Evolutionary conservation across 208 protist species (phyloP), one percentile per base, ranked within the genome.

Genomic region (Wallacemonas sp.): DNA sequence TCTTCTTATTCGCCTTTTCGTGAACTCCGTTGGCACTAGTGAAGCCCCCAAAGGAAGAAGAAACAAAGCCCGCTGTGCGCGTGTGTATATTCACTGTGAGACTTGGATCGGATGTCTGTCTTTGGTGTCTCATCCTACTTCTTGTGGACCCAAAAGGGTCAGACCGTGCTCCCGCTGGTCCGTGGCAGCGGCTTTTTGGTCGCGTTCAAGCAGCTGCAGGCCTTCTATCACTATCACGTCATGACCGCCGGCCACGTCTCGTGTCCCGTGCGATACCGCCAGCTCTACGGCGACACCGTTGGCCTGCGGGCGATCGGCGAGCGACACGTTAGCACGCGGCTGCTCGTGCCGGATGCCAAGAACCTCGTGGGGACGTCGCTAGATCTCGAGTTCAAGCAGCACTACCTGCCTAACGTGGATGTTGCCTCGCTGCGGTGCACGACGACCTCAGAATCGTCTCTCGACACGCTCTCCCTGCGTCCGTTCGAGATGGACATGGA

Each of bases 121-220:
- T 62, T 93, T 33, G 87, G 85, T 47, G 62, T 96, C 4, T 96
- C 87, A 0, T 94, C 87, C 0, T 96, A 96, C 70, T 94, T 96
- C 78, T 63, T 96, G 11, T 93, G 87, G 86, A 94, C 90, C 4
- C 85, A 92, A 48, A 96, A 96, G 67, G 90, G 90, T 1, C 77
- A 78, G 38, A 96, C 90, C 23, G 71, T 85, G 58, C 76, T 96
- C 30, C 90, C 90, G 17, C 66, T 96, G 11, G 83, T 93, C 26
- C 87, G 90, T 1, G 90, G 90, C 11, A 93, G 86, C 69, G 90
- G 90, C 38, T 96, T 96, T 57, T 60, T 93, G 24, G 69, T 93
- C 14, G 43, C 61, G 12, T 95, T 93, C 68, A 47, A 76, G 34
- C 80, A 92, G 14, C 65, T 83, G 24, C 74, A 83, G 55, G 65